Evolutionary conservation across 2,329 filamentous ascomycete species (phyloP).

Genomic region (Sarocladiaceae sp.): DNA sequence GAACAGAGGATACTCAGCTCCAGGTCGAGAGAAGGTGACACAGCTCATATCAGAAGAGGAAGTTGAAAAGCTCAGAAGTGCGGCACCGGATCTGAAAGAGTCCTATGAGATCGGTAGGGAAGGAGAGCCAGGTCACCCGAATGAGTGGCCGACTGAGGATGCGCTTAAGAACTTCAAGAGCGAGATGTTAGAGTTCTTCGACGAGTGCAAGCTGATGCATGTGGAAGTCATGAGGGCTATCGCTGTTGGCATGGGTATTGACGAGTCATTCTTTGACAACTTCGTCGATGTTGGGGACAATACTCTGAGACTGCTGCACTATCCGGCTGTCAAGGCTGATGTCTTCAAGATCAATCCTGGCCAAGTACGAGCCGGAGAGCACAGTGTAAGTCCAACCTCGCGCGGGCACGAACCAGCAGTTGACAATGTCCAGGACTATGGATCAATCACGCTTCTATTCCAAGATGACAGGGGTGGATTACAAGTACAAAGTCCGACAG

Average conservation of each 20-base stretch:
- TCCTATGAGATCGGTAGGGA: constrained; percentile 62
- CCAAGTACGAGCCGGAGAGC: constrained; percentile 73
- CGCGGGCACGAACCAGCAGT: background rate
- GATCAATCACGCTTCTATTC: constrained; percentile 58
- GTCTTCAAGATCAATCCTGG: constrained; percentile 63
- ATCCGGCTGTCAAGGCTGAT: constrained; percentile 62
- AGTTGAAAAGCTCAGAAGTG: constrained; percentile 53
- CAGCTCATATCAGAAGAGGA: constrained; percentile 31
- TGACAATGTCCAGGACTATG: constrained; percentile 41
- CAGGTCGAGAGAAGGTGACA: constrained; percentile 68
- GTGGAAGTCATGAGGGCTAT: constrained; percentile 79
- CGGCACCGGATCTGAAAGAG: constrained; percentile 63
- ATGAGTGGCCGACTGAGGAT: constrained; percentile 65
- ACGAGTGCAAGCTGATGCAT: constrained; percentile 70
- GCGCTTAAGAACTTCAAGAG: constrained; percentile 56
- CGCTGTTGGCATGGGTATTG: constrained; percentile 73
- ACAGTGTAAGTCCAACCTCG: constrained; percentile 45
- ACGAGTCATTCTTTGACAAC: constrained; percentile 68
- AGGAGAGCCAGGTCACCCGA: constrained; percentile 56
- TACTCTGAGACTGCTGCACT: constrained; percentile 70
- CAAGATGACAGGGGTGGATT: constrained; percentile 54
- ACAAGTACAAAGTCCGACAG: constrained; percentile 64
- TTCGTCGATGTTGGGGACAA: constrained; percentile 70
- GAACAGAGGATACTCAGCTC: constrained; percentile 69
- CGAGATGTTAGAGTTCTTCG: constrained; percentile 73